Base-by-base conservation (phyloP, 306 rosid species). In the Heteromeles arbutifolia region DNA sequence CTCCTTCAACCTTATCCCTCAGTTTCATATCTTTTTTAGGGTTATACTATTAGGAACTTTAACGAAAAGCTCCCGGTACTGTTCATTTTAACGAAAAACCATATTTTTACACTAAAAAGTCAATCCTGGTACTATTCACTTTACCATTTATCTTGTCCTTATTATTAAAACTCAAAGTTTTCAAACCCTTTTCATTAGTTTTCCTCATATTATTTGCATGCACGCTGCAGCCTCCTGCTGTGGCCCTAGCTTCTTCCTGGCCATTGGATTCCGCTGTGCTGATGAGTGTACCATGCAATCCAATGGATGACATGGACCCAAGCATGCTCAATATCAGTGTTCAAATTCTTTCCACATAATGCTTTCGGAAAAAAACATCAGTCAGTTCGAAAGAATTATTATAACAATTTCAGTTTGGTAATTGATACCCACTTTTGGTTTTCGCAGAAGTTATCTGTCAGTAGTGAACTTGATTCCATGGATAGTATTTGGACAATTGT, bases 1-100 rank as follows among this genome's bases (percentile, higher is more conserved):
- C 79, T 14, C 77, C 34, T 56, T 68, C 31, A 67, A 56, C 61
- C 86, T 81, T 77, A 86, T 86, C 87, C 19, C 75, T 57, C 72
- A 45, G 19, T 59, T 57, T 81, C 43, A 41, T 11, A 31, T 22
- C 9, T 44, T 45, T 58, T n/a, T 71, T 4, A 44, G 61, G 68
- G 4, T 37, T 39, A 14, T n/a, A n/a, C n/a, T n/a, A n/a, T n/a
- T n/a, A n/a, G n/a, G n/a, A n/a, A n/a, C n/a, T n/a, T n/a, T n/a
- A n/a, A n/a, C n/a, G n/a, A n/a, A n/a, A n/a, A n/a, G n/a, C n/a
- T n/a, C n/a, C n/a, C n/a, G n/a, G n/a, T n/a, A n/a, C n/a, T n/a
- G n/a, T n/a, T n/a, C n/a, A n/a, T n/a, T n/a, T n/a, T n/a, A n/a
- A n/a, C n/a, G n/a, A n/a, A n/a, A n/a, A n/a, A n/a, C n/a, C n/a